Evolutionary conservation across 116 monocot genomes (phyloP).

Genomic region (Papilionanthe hybrid): DNA sequence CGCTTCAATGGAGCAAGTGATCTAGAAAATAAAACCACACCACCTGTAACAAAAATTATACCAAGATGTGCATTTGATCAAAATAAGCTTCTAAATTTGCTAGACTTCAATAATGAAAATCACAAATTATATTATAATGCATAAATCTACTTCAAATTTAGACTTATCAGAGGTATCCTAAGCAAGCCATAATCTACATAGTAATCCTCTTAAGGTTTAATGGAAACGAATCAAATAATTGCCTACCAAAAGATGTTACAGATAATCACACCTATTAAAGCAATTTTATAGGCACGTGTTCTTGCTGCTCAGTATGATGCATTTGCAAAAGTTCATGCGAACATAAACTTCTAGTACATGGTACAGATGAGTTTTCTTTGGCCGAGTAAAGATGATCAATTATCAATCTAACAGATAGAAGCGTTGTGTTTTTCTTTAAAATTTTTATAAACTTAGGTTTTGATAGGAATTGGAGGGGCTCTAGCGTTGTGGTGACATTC

Average conservation of each 20-base stretch:
- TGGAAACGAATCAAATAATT: neutral
- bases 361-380: too few species aligned
- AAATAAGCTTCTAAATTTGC: neutral
- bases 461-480: too few species aligned
- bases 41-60: slow-evolving; percentile 39
- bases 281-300: too few species aligned
- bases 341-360: too few species aligned
- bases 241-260: neutral
- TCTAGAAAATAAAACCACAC: slow-evolving; percentile 91
- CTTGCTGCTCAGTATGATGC: too few species aligned
- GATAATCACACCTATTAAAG: too few species aligned
- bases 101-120: neutral
- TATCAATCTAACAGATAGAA: too few species aligned
- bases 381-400: too few species aligned
- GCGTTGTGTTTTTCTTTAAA: too few species aligned
- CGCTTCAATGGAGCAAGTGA: slow-evolving; percentile 71
- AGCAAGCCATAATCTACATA: neutral
- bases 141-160: neutral
- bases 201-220: neutral
- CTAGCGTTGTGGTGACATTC: too few species aligned
- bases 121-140: neutral
- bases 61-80: neutral
- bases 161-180: neutral
- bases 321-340: too few species aligned
- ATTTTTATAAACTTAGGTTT: too few species aligned